Base-by-base conservation (phyloP, 176 grass and related monocot genomes). In the Coix lacrymajobi region DNA sequence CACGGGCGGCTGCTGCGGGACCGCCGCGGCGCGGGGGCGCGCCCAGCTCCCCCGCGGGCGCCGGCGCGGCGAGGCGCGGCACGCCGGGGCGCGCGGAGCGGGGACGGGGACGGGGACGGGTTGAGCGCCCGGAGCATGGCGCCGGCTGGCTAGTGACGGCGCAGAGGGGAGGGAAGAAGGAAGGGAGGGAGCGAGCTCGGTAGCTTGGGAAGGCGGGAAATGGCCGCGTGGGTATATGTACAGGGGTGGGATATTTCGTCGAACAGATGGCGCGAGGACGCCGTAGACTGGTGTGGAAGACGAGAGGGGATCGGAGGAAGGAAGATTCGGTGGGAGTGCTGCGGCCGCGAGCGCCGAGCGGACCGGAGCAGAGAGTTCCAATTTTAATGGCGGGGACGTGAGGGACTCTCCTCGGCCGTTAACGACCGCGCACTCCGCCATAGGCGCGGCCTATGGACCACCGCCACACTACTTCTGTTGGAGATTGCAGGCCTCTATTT, bases 281-380 rank as follows among this genome's bases (percentile, higher is more conserved):
- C n/a, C n/a, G 64, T 0, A 2, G 33, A 1, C 13, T 7, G 37
- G 2, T 7, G 69, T 1, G 64, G 77, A 67, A 68, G 79, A 56
- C 17, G 46, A 25, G 76, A 52, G 29, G 89, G 92, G 38, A 94
- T 94, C 77, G 74, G 34, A 46, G 81, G 78, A 95, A 66, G 90
- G 90, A 90, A 96, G 93, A 96, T 96, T 96, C 93, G 34, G 71
- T 43, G 65, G 87, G 78, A 81, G 39, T 90, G 25, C 62, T 62
- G 63, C 77, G 77, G 30, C 43, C 29, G 57, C 56, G 54, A 78
- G 43, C 43, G 13, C 33, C 3, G 33, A 33, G 37, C 6, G 6
- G 30, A 3, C 43, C n/a, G n/a, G n/a, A 62, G 84, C 19, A 31
- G 80, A 71, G 84, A 24, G 88, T 57, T 71, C 69, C 19, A 44